Evolutionary conservation across 2,329 filamentous ascomycete genomes (phyloP).

Genomic region (Plectosphaerella plurivora): DNA sequence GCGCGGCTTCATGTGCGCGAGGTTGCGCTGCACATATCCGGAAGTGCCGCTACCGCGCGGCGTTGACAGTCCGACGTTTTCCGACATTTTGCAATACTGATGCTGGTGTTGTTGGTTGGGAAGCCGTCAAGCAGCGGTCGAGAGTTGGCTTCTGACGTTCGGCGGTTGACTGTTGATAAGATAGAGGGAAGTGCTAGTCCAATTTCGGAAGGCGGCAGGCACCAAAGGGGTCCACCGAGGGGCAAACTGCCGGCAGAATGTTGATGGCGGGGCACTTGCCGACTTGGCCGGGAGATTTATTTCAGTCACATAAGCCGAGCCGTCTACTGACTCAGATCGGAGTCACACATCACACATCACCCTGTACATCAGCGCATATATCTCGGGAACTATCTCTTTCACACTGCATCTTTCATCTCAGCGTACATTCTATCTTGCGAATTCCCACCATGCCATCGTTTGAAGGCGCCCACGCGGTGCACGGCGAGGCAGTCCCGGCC

Average conservation of each 20-base stretch:
- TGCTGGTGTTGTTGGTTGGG: neutral
- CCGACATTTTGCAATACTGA: conserved; percentile 63
- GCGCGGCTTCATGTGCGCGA: conserved; percentile 80
- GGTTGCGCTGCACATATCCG: conserved; percentile 95
- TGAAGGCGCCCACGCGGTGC: conserved; percentile 13
- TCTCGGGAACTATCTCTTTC: neutral
- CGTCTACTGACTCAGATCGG: neutral
- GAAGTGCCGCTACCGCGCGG: conserved; percentile 94
- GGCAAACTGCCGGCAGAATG: conserved; percentile 1
- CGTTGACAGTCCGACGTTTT: conserved; percentile 93
- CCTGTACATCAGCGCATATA: neutral
- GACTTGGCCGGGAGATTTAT: neutral
- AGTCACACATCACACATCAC: conserved; percentile 3
- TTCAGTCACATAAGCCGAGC: neutral
- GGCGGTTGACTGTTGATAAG: neutral
- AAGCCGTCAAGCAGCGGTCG: neutral
- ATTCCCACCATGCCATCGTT: conserved; percentile 25
- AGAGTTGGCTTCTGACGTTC: neutral
- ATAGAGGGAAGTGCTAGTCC: neutral
- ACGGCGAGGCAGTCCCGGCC: conserved; percentile 6
- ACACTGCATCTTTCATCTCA: neutral
- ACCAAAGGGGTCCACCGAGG: neutral
- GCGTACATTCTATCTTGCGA: neutral
- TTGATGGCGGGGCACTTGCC: conserved; percentile 1
- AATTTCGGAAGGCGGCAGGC: neutral